A percentile compares a stretch with the other conserved stretches of the same genome.
These are phyloP conservation scores for Trypanosoma vivax DNA, from an alignment of 208 protist genomes.

Conservation along the genomic window DNA sequence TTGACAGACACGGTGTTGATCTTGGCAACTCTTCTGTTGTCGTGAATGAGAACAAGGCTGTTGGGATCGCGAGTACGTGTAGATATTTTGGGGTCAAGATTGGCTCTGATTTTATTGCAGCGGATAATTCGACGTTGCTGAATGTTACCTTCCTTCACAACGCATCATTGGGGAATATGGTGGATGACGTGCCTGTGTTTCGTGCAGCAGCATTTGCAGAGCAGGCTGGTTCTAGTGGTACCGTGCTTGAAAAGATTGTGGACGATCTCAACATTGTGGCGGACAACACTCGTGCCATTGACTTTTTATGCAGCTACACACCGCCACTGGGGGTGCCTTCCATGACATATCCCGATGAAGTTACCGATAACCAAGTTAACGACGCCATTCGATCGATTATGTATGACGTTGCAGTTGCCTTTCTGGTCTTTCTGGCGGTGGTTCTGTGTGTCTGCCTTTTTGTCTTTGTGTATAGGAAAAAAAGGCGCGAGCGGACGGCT, in stretches of 20 bases:
- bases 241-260: not conserved
- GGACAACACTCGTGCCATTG: not conserved
- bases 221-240: not conserved
- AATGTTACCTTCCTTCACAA: slow-evolving; percentile 14
- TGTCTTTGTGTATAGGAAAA: no score
- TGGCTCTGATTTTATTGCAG: not conserved
- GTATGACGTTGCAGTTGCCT: no score
- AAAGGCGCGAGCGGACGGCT: no score
- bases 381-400: no score
- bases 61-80: not conserved
- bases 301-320: no score
- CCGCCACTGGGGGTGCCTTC: no score
- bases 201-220: not conserved
- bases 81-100: slow-evolving; percentile 1
- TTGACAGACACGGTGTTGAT: not conserved
- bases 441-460: no score
- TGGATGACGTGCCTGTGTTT: not conserved
- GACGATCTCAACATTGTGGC: not conserved
- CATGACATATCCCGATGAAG: no score
- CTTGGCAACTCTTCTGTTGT: not conserved
- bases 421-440: no score
- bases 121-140: not conserved
- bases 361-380: no score
- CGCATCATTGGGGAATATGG: not conserved
- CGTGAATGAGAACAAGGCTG: not conserved